phyloP scores from a whole-genome alignment of 768 basidiomycete genomes.

The Thelephora aurantiotincta region DNA sequence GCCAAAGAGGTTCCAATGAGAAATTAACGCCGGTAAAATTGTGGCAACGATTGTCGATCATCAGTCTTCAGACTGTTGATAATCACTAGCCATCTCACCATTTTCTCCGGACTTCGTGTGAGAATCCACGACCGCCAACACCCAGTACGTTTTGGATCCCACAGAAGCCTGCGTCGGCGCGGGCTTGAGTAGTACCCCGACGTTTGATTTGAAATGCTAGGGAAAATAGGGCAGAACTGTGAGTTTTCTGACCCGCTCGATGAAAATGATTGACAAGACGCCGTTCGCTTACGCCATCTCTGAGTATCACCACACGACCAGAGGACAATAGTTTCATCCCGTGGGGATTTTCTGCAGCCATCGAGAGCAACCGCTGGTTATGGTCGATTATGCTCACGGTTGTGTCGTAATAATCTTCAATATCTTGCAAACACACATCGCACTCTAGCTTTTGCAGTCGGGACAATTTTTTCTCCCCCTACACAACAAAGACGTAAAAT shows the following conservation, averaged over 20 bases:
- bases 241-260: background rate
- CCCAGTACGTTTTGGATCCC: conserved; percentile 42
- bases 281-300: conserved; percentile 49
- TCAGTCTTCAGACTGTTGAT: background rate
- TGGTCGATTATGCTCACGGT: conserved; percentile 43
- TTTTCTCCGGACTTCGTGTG: conserved; percentile 39
- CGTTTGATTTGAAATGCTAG: conserved; percentile 63
- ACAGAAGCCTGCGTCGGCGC: conserved; percentile 33
- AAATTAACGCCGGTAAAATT: background rate
- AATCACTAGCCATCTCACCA: conserved; percentile 23
- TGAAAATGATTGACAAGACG: background rate
- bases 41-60: no score
- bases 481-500: background rate
- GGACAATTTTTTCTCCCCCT: conserved; percentile 64
- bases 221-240: conserved; percentile 2
- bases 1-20: background rate
- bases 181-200: conserved; percentile 59
- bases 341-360: conserved; percentile 44
- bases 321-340: conserved; percentile 52
- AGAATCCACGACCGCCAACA: conserved; percentile 58
- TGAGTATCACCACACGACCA: conserved; percentile 75
- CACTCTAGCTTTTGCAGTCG: conserved; percentile 55
- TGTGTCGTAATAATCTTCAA: conserved; percentile 64
- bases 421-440: conserved; percentile 53
- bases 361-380: conserved; percentile 48